Evolutionary conservation across 495 filamentous ascomycete genomes (phyloP).

Genomic region (Hypoxylon intermedium): DNA sequence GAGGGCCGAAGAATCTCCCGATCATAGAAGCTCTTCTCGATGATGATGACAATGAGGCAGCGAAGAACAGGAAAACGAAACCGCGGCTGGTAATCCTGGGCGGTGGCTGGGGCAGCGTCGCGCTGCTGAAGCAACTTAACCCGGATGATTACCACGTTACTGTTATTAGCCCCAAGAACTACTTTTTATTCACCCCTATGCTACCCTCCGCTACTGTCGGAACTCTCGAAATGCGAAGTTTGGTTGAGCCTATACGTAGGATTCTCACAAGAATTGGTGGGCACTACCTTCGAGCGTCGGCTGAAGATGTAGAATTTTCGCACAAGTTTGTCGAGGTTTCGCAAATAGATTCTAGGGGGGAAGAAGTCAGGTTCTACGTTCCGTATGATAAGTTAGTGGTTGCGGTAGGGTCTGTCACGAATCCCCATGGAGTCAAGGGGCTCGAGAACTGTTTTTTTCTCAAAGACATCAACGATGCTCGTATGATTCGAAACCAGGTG

Average conservation of each 20-base stretch:
- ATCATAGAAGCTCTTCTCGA: constrained; percentile 86
- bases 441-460: constrained; percentile 94
- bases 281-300: constrained; percentile 86
- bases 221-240: constrained; percentile 84
- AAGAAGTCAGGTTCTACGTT: constrained; percentile 83
- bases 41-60: constrained; percentile 79
- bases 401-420: constrained; percentile 89
- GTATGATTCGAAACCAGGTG: constrained; percentile 86
- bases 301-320: constrained; percentile 89
- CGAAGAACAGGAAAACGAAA: constrained; percentile 76
- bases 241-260: constrained; percentile 90
- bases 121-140: constrained; percentile 86
- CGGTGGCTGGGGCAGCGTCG: constrained; percentile 94
- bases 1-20: constrained; percentile 95
- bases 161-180: constrained; percentile 90
- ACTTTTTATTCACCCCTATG: constrained; percentile 98
- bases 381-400: constrained; percentile 99
- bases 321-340: constrained; percentile 87
- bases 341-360: constrained; percentile 72
- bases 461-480: constrained; percentile 91
- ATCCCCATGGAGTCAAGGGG: constrained; percentile 94
- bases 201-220: constrained; percentile 95
- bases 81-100: constrained; percentile 91
- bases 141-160: constrained; percentile 93
- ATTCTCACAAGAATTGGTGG: constrained; percentile 79